These are phyloP conservation scores for Xylariaceae sp. DNA, from an alignment of 2,329 filamentous ascomycete genomes.

Conservation along the genomic window DNA sequence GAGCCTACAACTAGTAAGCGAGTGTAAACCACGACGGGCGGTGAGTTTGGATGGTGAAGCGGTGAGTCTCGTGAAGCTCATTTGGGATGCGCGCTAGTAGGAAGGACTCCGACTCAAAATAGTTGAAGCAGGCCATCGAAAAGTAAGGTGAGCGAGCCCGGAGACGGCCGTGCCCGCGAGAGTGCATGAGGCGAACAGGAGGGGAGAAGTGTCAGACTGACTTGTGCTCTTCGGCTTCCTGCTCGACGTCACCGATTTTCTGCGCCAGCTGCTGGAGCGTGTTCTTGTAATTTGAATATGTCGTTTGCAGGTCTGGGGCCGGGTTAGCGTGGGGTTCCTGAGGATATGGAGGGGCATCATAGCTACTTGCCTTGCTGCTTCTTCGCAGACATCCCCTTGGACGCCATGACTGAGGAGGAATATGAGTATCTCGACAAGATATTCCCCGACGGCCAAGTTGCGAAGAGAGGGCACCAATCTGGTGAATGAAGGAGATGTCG, in stretches of 20 bases:
- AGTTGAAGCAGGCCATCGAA: slow-evolving; percentile 15
- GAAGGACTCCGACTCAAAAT: slow-evolving; percentile 13
- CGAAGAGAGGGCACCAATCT: neutral
- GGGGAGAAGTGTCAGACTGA: slow-evolving; percentile 45
- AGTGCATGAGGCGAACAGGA: slow-evolving; percentile 17
- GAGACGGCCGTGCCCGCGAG: slow-evolving; percentile 1
- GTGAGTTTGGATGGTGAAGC: slow-evolving; percentile 34
- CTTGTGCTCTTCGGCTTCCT: slow-evolving; percentile 98
- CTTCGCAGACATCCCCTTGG: slow-evolving; percentile 56
- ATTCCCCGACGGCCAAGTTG: neutral
- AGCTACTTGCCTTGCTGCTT: slow-evolving; percentile 66
- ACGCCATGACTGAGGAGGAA: slow-evolving; percentile 40
- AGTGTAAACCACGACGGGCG: slow-evolving; percentile 27
- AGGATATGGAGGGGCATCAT: neutral
- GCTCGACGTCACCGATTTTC: slow-evolving; percentile 96
- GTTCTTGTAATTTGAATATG: slow-evolving; percentile 76
- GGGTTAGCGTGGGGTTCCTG: slow-evolving; percentile 18
- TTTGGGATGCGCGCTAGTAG: slow-evolving; percentile 20
- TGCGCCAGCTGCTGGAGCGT: slow-evolving; percentile 87
- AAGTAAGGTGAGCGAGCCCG: slow-evolving; percentile 1
- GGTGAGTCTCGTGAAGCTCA: slow-evolving; percentile 29
- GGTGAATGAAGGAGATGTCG: slow-evolving; percentile 7
- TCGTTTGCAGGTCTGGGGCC: slow-evolving; percentile 68
- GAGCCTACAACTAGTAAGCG: slow-evolving; percentile 58
- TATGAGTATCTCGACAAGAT: neutral